Evolutionary conservation across 768 basidiomycete genomes (phyloP), one percentile per base, ranked within the genome.

Genomic region (Termitomyces sp.): DNA sequence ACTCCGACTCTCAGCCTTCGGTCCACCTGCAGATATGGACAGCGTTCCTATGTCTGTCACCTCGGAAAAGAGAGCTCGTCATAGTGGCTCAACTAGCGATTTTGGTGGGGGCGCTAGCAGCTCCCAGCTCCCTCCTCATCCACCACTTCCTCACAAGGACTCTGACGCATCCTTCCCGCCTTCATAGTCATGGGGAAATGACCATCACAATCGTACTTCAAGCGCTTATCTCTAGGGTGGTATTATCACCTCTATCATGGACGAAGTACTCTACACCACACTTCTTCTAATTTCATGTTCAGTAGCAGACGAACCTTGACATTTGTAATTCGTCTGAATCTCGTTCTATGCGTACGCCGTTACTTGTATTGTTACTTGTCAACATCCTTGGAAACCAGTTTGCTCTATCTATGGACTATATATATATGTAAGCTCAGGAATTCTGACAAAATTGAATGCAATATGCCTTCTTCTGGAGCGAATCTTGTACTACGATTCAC

Each of bases 41-140:
- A 86, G 83, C 58, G 71, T 84, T 39, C 81, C 82, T 1, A 73
- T 81, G 58, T 81, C 82, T 16, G 76, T 81, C n/a, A 80, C 81
- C 3, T 50, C 49, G 33, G 82, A 84, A 12, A 71, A 82, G 34
- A 73, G 79, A 51, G 82, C 82, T 67, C 73, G 79, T 39, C 75
- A 78, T 46, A 81, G 73, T 60, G 71, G 71, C 24, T 71, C 72
- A 4, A 75, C 76, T 0, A 71, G 70, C 18, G 61, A 52, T 6
- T 56, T 60, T 39, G 31, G 55, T 16, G 58, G 51, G 47, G 27
- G 31, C 27, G 41, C 61, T 34, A 41, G 55, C 0, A 76, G 74
- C 16, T 69, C 63, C 12, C 71, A 63, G 48, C 72, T 79, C 18
- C 76, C 76, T n/a, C 72, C 76, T 2, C 79, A 78, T 30, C 75